Evolutionary conservation across 1,284 basidiomycete species (phyloP), one percentile per base, ranked within the genome.

Genomic region (Ustilago crameri): DNA sequence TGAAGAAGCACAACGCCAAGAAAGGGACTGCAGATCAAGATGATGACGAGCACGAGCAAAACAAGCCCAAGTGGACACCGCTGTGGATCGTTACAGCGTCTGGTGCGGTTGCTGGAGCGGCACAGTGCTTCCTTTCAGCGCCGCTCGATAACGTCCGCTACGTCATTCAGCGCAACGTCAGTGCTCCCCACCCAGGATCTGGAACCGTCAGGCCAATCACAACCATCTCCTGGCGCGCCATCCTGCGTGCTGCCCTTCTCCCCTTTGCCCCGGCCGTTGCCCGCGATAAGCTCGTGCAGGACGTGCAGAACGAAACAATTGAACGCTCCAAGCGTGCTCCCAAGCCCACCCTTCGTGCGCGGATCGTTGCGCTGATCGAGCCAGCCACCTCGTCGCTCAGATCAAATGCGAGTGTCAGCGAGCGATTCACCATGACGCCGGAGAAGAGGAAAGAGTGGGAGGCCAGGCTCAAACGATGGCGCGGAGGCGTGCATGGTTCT

Each of bases 131-230:
- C 49, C 77, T 85, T 23, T 84, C 83, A 2, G 82, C 84, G 0
- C 84, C 84, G 0, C 77, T 85, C 15, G 84, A 85, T 69, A 85
- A 85, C 45, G 82, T 85, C 12, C 80, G 84, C 15, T 73, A 84
- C 22, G 76, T 85, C 18, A 71, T 85, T 5, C 77, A 79, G 55
- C 67, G 60, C 20, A 54, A 71, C 43, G 53, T 75, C 26, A 60
- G 64, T n/a, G 55, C 37, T 0, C 38, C 55, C 34, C 44, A 57
- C 41, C 49, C 32, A 20, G 47, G 49, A 30, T 34, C 51, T 0
- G 27, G 26, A 2, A 23, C 34, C 24, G 37, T 51, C 2, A 35
- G 49, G n/a, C 32, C 48, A n/a, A 50, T 52, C 45, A 54, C 44
- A 32, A 45, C 61, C 41, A 65, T 77, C 30, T 79, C 79, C 3